Percentiles rank a stretch among this genome's conserved stretches.
phyloP scores from a whole-genome alignment of 352 stramenopile genomes.

The Pythium apleroticum region DNA sequence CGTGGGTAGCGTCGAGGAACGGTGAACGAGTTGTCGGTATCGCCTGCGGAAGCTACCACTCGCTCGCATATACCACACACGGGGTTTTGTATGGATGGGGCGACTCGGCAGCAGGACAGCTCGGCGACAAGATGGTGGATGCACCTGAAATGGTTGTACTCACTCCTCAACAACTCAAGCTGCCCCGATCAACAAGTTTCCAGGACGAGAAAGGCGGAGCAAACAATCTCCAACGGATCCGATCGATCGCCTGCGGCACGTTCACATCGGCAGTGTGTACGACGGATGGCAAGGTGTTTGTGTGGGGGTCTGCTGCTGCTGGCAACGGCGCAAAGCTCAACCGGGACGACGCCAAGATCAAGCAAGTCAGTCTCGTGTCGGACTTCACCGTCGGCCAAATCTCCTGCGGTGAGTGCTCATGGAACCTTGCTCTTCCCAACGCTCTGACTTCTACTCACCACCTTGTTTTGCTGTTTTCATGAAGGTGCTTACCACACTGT shows the following conservation, averaged over 20 bases:
- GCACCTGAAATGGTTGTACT: slow-evolving; percentile 58
- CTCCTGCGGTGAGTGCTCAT: slow-evolving; percentile 50
- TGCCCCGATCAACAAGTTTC: slow-evolving; percentile 22
- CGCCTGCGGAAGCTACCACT: slow-evolving; percentile 80
- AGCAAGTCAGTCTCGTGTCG: slow-evolving; percentile 35
- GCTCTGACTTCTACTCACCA: no score
- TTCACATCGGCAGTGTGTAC: slow-evolving; percentile 63
- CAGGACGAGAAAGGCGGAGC: slow-evolving; percentile 9
- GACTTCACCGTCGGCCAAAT: slow-evolving; percentile 59
- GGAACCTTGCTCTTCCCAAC: background rate
- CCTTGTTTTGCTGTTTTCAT: background rate
- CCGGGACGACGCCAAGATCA: slow-evolving; percentile 50
- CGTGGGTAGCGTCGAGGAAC: slow-evolving; percentile 26
- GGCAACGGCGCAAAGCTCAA: slow-evolving; percentile 63
- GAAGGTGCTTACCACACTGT: slow-evolving; percentile 69
- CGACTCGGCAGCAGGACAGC: slow-evolving; percentile 67
- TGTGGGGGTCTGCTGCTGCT: slow-evolving; percentile 71
- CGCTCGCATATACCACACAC: slow-evolving; percentile 46
- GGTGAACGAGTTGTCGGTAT: slow-evolving; percentile 34
- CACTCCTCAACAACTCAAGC: slow-evolving; percentile 43
- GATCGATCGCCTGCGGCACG: slow-evolving; percentile 52
- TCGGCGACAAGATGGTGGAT: slow-evolving; percentile 51
- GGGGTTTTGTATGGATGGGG: slow-evolving; percentile 77
- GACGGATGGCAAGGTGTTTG: slow-evolving; percentile 55
- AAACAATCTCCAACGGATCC: slow-evolving; percentile 32